phyloP scores from a whole-genome alignment of 108 stramenopile genomes.

The Nitzschia palea region DNA sequence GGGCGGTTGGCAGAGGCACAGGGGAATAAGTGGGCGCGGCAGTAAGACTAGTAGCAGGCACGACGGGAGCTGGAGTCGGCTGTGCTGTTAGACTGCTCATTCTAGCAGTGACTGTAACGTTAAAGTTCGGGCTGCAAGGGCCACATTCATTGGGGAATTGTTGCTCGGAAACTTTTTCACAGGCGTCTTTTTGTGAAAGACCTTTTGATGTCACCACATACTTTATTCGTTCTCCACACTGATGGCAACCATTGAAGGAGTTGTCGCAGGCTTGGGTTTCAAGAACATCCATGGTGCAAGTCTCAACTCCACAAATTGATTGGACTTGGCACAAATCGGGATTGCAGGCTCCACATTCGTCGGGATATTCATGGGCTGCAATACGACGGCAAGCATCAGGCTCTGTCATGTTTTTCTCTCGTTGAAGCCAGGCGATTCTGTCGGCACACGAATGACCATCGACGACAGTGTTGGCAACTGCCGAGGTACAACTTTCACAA shows the following conservation, averaged over 20 bases:
- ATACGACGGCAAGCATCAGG: constrained; percentile 16
- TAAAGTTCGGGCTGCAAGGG: no score
- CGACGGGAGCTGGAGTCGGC: no score
- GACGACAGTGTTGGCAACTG: constrained; percentile 41
- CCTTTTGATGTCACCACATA: not conserved
- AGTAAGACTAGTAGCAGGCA: no score
- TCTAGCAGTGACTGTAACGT: no score
- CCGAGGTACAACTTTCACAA: constrained; percentile 56
- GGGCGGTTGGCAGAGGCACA: no score
- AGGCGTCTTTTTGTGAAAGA: not conserved
- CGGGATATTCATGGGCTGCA: constrained; percentile 2
- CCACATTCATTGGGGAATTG: constrained; percentile 10
- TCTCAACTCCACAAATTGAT: not conserved
- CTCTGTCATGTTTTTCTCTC: constrained; percentile 37
- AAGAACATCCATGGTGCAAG: constrained; percentile 7
- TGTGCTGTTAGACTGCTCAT: no score
- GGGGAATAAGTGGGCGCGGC: not conserved
- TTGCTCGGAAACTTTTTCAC: not conserved
- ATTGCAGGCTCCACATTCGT: constrained; percentile 17
- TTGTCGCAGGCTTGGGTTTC: not conserved
- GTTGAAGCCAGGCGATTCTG: constrained; percentile 66
- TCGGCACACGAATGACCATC: constrained; percentile 60
- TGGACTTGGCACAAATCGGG: constrained; percentile 11
- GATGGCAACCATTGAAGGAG: not conserved
- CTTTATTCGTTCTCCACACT: constrained; percentile 4